A percentile compares a stretch with the other conserved stretches of the same genome.
These are phyloP conservation scores for Blastobotrys aristatus DNA, from an alignment of 1,139 yeast genomes.

Conservation along the genomic window DNA sequence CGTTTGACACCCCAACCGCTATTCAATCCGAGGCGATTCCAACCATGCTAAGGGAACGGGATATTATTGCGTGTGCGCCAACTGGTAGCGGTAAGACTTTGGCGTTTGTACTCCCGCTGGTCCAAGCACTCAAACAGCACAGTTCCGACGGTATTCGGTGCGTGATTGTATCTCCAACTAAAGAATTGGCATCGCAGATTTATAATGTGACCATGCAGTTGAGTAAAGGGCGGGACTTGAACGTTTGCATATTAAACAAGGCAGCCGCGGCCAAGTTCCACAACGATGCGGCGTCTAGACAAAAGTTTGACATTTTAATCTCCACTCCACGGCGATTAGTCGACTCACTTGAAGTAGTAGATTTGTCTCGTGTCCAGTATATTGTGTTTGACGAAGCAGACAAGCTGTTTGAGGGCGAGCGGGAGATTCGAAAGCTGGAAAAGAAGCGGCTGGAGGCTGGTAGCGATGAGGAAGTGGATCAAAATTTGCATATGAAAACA, in stretches of 20 bases:
- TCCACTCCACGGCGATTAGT: slow-evolving; percentile 86
- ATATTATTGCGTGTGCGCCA: slow-evolving; percentile 84
- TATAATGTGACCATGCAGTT: slow-evolving; percentile 62
- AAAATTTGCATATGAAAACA: slow-evolving; percentile 6
- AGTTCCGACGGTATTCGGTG: slow-evolving; percentile 53
- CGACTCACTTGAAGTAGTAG: slow-evolving; percentile 61
- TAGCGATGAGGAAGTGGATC: not conserved
- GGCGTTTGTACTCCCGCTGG: slow-evolving; percentile 78
- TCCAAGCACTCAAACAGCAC: slow-evolving; percentile 44
- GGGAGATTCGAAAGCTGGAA: slow-evolving; percentile 11
- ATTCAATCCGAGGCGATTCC: slow-evolving; percentile 89
- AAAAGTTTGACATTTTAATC: slow-evolving; percentile 73
- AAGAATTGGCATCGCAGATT: slow-evolving; percentile 84
- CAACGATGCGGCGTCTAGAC: slow-evolving; percentile 49
- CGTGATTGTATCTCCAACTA: slow-evolving; percentile 84
- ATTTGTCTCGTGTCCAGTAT: slow-evolving; percentile 61
- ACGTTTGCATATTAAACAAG: slow-evolving; percentile 66
- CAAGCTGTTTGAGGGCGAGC: slow-evolving; percentile 72
- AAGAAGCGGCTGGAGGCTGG: slow-evolving; percentile 1
- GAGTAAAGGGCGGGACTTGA: slow-evolving; percentile 47
- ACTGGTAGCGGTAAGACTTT: slow-evolving; percentile 92
- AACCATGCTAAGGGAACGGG: slow-evolving; percentile 56
- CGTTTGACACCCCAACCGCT: slow-evolving; percentile 82
- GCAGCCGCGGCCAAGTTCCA: slow-evolving; percentile 67
- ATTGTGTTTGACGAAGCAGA: slow-evolving; percentile 95